These are phyloP conservation scores for Strigomonas galati DNA, from an alignment of 208 protist genomes.

Conservation along the genomic window DNA sequence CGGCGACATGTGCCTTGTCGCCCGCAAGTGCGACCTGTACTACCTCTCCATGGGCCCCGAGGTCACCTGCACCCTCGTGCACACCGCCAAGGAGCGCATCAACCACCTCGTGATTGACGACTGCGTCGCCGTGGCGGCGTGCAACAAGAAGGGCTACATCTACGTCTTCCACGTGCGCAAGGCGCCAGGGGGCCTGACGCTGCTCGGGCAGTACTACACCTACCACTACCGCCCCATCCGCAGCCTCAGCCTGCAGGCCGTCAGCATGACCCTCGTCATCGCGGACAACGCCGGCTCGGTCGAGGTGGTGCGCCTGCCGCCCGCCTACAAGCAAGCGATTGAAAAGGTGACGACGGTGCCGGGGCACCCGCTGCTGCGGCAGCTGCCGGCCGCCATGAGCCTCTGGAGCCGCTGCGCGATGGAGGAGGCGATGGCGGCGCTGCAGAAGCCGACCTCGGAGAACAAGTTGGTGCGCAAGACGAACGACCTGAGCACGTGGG, in stretches of 20 bases:
- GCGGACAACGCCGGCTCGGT: constrained; percentile 50
- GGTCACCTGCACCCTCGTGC: constrained; percentile 15
- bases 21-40: constrained; percentile 29
- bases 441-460: constrained; percentile 2
- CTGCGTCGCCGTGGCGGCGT: constrained; percentile 28
- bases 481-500: constrained; percentile 20
- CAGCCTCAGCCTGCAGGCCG: constrained; percentile 39
- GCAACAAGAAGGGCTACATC: constrained; percentile 27
- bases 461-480: constrained; percentile 8
- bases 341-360: constrained; percentile 4
- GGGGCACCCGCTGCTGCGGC: constrained; percentile 3
- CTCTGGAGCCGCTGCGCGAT: constrained; percentile 16
- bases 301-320: constrained; percentile 57
- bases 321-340: constrained; percentile 10
- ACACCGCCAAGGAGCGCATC: constrained; percentile 20
- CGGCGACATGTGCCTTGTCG: constrained; percentile 8
- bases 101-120: constrained; percentile 28
- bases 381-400: constrained; percentile 12
- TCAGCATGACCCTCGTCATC: constrained; percentile 43
- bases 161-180: constrained; percentile 30
- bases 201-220: constrained; percentile 32
- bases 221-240: constrained; percentile 33
- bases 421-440: constrained; percentile 1
- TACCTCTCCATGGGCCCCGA: constrained; percentile 19
- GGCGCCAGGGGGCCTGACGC: constrained; percentile 17